Base-by-base conservation (phyloP, 1,284 basidiomycete species). In the Puccinia horiana region DNA sequence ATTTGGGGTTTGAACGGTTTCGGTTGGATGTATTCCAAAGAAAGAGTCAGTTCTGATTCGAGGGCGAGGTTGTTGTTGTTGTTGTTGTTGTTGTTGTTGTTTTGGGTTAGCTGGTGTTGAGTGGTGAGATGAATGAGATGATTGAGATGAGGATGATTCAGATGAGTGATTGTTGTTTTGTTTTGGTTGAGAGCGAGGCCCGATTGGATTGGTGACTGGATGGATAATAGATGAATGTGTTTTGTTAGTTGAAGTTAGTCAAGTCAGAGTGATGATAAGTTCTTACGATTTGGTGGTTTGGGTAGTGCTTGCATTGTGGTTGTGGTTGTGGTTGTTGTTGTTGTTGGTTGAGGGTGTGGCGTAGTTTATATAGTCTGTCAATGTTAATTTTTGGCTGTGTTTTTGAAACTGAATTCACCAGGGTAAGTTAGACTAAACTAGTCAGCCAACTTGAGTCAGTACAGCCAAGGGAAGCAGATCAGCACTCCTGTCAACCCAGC, bases 21-120 rank as follows among this genome's bases (percentile, higher is more conserved):
- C 44, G 49, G 40, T 63, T 18, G 58, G 26, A 35, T 76, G 56
- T 49, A 75, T 75, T 11, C 72, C 72, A 40, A 75, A 75, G 32
- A 75, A 75, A 16, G 72, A 75, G 16, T 75, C 72, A 32, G 72
- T 54, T 20, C 72, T 75, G 26, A 52, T 75, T 1, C 37, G 35
- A 75, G 52, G 35, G 23, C 44, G 49, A 4, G 52, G 4, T 58
- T 54, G 72, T 6, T 58, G 3, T 1, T 29, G 49, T 42, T 75
- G 49, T 40, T 54, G 72, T n/a, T 75, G 49, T 32, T 54, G 72
- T n/a, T 56, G 72, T 54, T 54, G 49, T 37, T 35, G 35, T 58
- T 56, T 49, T 35, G n/a, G 52, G 6, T 75, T 47, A 5, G n/a
- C 12, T 49, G 9, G 67, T 4, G 56, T 70, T 47, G 42, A 47